phyloP scores from a whole-genome alignment of 805 yeast genomes.

The Tetrapisispora fleetii region DNA sequence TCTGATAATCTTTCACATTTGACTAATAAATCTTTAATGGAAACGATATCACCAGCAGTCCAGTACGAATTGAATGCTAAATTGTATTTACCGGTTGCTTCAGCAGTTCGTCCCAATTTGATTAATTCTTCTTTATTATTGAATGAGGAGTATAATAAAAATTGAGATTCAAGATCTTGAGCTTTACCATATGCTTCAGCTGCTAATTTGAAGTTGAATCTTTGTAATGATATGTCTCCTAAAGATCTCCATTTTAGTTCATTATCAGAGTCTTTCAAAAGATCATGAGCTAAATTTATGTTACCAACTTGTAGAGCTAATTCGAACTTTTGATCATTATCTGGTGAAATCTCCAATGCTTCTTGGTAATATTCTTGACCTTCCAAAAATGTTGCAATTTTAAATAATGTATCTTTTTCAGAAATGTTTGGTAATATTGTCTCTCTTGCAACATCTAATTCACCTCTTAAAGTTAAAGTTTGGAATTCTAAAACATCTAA shows the following conservation, averaged over 20 bases:
- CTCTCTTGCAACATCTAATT: constrained; percentile 70
- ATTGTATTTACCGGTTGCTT: constrained; percentile 69
- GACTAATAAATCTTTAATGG: constrained; percentile 55
- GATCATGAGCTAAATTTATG: constrained; percentile 59
- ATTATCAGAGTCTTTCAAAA: constrained; percentile 43
- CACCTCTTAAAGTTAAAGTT: constrained; percentile 91
- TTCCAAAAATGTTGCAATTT: constrained; percentile 86
- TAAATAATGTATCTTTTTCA: constrained; percentile 50
- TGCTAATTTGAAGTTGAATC: constrained; percentile 77
- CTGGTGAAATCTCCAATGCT: constrained; percentile 76
- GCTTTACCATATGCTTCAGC: constrained; percentile 70
- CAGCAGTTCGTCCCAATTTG: constrained; percentile 57
- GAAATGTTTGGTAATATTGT: constrained; percentile 49
- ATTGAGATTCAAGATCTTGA: constrained; percentile 69
- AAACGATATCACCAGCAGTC: constrained; percentile 63
- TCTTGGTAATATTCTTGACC: constrained; percentile 81
- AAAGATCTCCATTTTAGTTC: constrained; percentile 82
- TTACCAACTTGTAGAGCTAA: constrained; percentile 72
- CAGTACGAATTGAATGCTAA: constrained; percentile 88
- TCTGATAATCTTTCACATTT: constrained; percentile 67
- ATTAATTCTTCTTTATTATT: constrained; percentile 55
- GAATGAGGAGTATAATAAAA: constrained; percentile 73
- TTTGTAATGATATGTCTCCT: constrained; percentile 75
- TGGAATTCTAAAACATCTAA: constrained; percentile 88
- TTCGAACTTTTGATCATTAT: constrained; percentile 84